These are phyloP conservation scores for Globisporangium okanoganense DNA, from an alignment of 352 stramenopile species.

Conservation along the genomic window DNA sequence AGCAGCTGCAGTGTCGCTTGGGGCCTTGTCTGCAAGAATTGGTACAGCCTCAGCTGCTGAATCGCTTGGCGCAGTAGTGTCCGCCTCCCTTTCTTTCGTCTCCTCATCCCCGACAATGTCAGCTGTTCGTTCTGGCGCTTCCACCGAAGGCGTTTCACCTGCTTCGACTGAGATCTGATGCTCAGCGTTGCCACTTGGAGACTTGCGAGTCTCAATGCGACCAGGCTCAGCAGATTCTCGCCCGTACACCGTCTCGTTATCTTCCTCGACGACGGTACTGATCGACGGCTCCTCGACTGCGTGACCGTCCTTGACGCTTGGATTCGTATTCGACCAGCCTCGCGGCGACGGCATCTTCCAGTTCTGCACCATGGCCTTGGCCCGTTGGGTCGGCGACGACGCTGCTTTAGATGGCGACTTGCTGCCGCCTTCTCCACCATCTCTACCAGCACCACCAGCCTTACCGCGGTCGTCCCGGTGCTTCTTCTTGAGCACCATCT, in stretches of 20 bases:
- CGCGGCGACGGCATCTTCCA: slow-evolving; percentile 16
- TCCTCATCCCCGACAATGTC: too few species aligned
- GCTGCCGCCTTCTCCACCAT: background rate
- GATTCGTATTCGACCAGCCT: background rate
- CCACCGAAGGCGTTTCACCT: too few species aligned
- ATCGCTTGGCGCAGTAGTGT: background rate
- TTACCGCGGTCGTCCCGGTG: slow-evolving; percentile 34
- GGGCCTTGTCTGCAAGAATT: too few species aligned
- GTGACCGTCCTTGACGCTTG: background rate
- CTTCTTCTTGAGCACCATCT: slow-evolving; percentile 67
- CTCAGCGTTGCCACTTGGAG: background rate
- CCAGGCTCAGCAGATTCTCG: background rate
- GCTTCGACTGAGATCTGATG: background rate
- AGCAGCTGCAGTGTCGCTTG: background rate
- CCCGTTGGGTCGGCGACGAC: slow-evolving; percentile 18
- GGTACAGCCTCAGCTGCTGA: background rate
- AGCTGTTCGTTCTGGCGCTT: background rate
- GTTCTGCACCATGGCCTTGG: slow-evolving; percentile 23
- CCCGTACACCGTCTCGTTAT: background rate
- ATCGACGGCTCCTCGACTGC: background rate
- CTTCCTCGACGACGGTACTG: background rate
- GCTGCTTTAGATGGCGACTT: background rate
- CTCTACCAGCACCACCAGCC: background rate
- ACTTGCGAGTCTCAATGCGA: background rate
- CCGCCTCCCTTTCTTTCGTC: background rate